Evolutionary conservation across 106 monocot genomes (phyloP).

Genomic region (Xerophyta viscosa): DNA sequence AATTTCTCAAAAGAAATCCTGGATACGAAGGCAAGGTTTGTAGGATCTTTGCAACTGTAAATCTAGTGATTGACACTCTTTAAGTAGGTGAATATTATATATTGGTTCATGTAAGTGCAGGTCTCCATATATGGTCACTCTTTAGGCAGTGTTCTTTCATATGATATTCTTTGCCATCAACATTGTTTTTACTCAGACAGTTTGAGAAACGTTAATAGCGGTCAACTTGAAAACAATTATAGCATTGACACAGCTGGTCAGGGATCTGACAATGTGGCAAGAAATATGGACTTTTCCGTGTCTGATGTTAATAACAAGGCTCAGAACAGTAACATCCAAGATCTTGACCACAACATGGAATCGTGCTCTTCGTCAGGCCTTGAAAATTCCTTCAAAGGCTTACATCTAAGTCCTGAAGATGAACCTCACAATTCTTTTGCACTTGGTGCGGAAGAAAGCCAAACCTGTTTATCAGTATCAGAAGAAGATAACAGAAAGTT

Average conservation of each 20-base stretch:
- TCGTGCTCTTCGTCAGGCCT: constrained; percentile 3
- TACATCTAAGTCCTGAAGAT: background rate
- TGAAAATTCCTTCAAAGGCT: constrained; percentile 7
- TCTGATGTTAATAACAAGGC: background rate
- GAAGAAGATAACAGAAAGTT: constrained; percentile 3
- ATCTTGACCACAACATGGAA: constrained; percentile 1
- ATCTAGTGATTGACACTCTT: no score
- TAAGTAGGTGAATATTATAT: no score
- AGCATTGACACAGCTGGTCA: no score
- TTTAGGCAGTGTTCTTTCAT: constrained; percentile 94
- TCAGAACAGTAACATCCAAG: constrained; percentile 4
- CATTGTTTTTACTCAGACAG: constrained; percentile 22
- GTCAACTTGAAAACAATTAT: no score
- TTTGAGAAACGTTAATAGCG: no score
- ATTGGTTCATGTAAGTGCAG: no score
- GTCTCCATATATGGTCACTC: constrained; percentile 98
- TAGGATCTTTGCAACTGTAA: no score
- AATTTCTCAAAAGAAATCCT: constrained; percentile 92
- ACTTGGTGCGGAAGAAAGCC: constrained; percentile 3
- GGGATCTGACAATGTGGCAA: background rate
- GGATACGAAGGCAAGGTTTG: constrained; percentile 89
- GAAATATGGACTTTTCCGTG: background rate
- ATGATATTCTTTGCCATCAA: constrained; percentile 99
- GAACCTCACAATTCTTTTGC: constrained; percentile 2
- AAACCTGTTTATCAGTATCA: background rate